Conservation (phyloP, 768 basidiomycete genomes). For the Tylopilus rubrobrunneus region DNA sequence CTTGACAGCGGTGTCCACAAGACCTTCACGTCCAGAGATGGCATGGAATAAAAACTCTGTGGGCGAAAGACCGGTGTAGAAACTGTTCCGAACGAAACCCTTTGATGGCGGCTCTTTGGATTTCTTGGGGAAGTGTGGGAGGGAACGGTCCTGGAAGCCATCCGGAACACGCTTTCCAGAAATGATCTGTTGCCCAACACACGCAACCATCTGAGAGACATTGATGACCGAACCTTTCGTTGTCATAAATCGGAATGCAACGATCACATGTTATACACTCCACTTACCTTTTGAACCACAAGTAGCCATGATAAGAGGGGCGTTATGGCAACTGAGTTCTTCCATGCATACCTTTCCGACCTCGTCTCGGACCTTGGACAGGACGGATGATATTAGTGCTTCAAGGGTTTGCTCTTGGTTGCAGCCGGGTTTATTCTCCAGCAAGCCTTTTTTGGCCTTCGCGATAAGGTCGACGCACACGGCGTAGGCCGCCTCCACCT, state of each 20-base stretch:
- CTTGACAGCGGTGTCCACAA: slow-evolving; percentile 99
- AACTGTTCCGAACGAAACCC: slow-evolving; percentile 97
- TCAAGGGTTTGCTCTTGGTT: slow-evolving; percentile 96
- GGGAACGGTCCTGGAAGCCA: slow-evolving; percentile 97
- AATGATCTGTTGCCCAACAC: slow-evolving; percentile 99
- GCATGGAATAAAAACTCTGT: slow-evolving; percentile 99
- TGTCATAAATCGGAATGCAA: not conserved
- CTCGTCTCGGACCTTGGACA: slow-evolving; percentile 93
- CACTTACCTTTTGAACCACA: slow-evolving; percentile 93
- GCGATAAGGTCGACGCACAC: slow-evolving; percentile 84
- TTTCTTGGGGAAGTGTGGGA: slow-evolving; percentile 99
- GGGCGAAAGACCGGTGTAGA: slow-evolving; percentile 86
- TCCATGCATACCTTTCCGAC: slow-evolving; percentile 98
- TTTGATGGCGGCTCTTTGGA: slow-evolving; percentile 95
- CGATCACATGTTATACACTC: not conserved
- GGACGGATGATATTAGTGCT: slow-evolving; percentile 87
- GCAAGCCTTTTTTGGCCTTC: slow-evolving; percentile 84
- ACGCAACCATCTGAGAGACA: slow-evolving; percentile 99
- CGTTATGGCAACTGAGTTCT: slow-evolving; percentile 95
- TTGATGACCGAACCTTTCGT: slow-evolving; percentile 95
- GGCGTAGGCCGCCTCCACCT: slow-evolving; percentile 86
- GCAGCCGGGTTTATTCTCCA: slow-evolving; percentile 97
- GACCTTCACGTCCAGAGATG: slow-evolving; percentile 95
- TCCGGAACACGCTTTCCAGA: slow-evolving; percentile 96
- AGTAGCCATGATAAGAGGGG: slow-evolving; percentile 97